phyloP scores from a whole-genome alignment of 140 eudicot genomes.

The Oenanthe javanica region DNA sequence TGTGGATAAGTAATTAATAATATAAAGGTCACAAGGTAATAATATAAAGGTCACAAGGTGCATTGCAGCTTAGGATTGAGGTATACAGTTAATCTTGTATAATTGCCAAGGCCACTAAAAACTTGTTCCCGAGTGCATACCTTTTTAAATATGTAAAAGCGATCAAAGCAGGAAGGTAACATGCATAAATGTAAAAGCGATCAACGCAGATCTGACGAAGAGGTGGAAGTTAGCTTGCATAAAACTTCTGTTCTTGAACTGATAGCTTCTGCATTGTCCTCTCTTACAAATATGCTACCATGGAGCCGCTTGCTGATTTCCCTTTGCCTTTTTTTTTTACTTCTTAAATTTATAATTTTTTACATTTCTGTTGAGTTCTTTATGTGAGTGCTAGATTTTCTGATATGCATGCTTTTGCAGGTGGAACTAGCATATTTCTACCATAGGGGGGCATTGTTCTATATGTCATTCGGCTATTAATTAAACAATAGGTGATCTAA shows the following conservation, averaged over 20 bases:
- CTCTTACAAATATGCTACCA: neutral
- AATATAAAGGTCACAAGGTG: neutral
- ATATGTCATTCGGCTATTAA: slow-evolving; percentile 60
- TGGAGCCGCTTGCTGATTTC: neutral
- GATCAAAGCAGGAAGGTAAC: neutral
- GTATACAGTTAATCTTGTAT: neutral
- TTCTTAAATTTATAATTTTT: neutral
- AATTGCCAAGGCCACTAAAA: neutral
- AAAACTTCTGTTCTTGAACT: neutral
- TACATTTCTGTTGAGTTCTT: neutral
- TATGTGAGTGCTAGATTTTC: neutral
- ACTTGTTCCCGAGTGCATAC: neutral
- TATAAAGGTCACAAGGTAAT: neutral
- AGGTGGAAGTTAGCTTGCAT: neutral
- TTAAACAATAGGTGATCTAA: slow-evolving; percentile 26
- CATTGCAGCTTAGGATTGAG: neutral
- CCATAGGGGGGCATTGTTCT: slow-evolving; percentile 79
- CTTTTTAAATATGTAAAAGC: neutral
- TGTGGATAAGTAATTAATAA: neutral
- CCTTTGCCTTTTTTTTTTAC: neutral
- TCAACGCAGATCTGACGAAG: neutral
- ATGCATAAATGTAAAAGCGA: neutral
- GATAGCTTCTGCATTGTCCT: neutral
- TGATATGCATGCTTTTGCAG: slow-evolving; percentile 27
- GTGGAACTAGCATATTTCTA: slow-evolving; percentile 80